phyloP scores from a whole-genome alignment of 2,329 filamentous ascomycete genomes.

The Aspergillus melleus region DNA sequence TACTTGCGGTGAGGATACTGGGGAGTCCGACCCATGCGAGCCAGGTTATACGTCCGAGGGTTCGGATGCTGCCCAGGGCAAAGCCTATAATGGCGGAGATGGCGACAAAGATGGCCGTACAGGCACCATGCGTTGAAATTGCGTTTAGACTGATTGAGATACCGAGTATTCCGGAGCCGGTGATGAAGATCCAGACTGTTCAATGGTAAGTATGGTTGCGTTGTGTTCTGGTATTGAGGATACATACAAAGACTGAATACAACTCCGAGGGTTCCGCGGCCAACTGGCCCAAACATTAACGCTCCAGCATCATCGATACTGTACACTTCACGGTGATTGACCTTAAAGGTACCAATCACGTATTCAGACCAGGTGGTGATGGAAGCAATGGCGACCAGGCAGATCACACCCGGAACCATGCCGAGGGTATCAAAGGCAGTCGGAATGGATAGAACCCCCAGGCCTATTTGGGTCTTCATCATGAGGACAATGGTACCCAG shows the following conservation, averaged over 20 bases:
- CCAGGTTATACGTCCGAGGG: conserved; percentile 34
- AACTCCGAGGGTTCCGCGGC: conserved; percentile 49
- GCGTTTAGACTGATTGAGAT: conserved; percentile 44
- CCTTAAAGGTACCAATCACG: conserved; percentile 52
- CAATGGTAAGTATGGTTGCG: neutral
- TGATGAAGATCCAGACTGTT: conserved; percentile 36
- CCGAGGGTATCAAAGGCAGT: conserved; percentile 47
- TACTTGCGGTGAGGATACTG: conserved; percentile 20
- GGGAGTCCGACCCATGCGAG: conserved; percentile 34
- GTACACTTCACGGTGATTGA: conserved; percentile 56
- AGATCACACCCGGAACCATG: conserved; percentile 50
- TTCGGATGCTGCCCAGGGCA: conserved; percentile 33
- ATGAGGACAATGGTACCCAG: conserved; percentile 45
- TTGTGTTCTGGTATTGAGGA: neutral
- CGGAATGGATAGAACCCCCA: conserved; percentile 52
- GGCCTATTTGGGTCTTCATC: conserved; percentile 49
- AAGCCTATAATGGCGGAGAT: conserved; percentile 24
- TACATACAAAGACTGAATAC: conserved; percentile 19
- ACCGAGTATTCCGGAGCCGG: conserved; percentile 45
- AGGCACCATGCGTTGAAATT: conserved; percentile 38
- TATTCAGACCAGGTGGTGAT: conserved; percentile 53
- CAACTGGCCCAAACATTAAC: conserved; percentile 55
- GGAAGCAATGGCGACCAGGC: conserved; percentile 39
- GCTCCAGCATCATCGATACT: conserved; percentile 58
- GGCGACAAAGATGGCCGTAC: conserved; percentile 27